Base-by-base conservation (phyloP, 1,139 yeast genomes). In the Magnusiomyces tetraspermus region DNA sequence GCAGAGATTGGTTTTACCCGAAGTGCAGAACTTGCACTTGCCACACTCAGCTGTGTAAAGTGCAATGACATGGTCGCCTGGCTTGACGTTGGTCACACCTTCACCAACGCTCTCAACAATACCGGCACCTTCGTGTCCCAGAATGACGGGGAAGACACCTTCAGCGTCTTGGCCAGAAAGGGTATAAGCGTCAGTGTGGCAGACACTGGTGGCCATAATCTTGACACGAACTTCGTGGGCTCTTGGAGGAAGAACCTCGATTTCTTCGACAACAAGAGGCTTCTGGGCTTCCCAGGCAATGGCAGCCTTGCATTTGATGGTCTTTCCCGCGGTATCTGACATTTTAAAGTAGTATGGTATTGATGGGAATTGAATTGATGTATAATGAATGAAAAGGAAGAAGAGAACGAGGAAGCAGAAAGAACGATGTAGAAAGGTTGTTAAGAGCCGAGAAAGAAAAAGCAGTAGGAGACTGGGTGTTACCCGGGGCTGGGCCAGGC, bases 51-150 rank as follows among this genome's bases (percentile, higher is more conserved):
- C 96, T 48, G 97, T 92, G 79, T 92, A 92, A 54, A 92, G 75
- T 24, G 95, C 92, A 64, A 90, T 78, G 55, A 90, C 97, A 61
- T 82, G 85, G 70, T 90, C 97, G 62, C 97, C 97, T 45, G 76
- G 82, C 72, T 80, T 85, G 62, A 89, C 96, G 63, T 71, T 80
- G 60, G 90, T 83, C 55, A 90, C 97, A 58, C 90, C 96, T 68
- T 86, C 95, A 63, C 97, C 97, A 44, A 90, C 77, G 52, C 88
- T 79, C 74, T 88, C 97, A 47, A 90, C 97, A 58, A 88, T 76
- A 67, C 97, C 97, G 44, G 97, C 95, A 71, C 97, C 97, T 72
- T 90, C 97, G 70, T 92, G 97, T 57, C 98, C 97, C 65, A 92
- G 78, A 57, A 92, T 55, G 31, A 61, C 61, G 36, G 97, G 97